These are phyloP conservation scores for Helicostylum pulchrum DNA, from an alignment of 192 early-diverging fungal genomes.

Conservation along the genomic window DNA sequence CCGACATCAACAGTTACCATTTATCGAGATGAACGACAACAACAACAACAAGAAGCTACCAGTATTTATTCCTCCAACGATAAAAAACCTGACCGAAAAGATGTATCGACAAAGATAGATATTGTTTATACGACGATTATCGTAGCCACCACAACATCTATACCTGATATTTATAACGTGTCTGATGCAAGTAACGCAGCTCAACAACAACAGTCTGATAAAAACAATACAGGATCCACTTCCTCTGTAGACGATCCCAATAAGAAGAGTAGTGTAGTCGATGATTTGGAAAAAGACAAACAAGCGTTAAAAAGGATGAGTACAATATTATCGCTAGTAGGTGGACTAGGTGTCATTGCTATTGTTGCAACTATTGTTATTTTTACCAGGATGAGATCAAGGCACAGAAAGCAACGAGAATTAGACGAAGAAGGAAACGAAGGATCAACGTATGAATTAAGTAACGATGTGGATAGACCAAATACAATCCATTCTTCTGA, in stretches of 20 bases:
- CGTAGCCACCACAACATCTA: too few relatives aligned
- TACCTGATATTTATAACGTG: too few relatives aligned
- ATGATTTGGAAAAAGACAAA: constrained; percentile 23
- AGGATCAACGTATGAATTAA: neutral
- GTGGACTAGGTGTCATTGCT: constrained; percentile 16
- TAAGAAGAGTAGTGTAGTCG: neutral
- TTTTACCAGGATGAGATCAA: constrained; percentile 16
- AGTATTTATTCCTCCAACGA: too few relatives aligned
- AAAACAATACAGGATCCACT: too few relatives aligned
- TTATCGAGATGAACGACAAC: too few relatives aligned
- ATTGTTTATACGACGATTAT: too few relatives aligned
- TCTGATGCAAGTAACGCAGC: too few relatives aligned
- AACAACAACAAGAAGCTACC: too few relatives aligned
- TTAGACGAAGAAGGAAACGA: neutral
- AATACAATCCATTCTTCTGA: neutral
- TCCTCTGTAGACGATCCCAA: neutral
- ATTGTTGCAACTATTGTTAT: constrained; percentile 21
- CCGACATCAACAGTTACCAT: too few relatives aligned
- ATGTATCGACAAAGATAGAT: too few relatives aligned
- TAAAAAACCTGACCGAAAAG: too few relatives aligned
- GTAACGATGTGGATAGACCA: neutral
- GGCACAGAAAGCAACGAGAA: neutral
- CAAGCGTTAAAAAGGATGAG: constrained; percentile 23
- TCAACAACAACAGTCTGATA: too few relatives aligned
- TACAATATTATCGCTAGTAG: constrained; percentile 24